Evolutionary conservation across 1,284 basidiomycete species (phyloP), one percentile per base, ranked within the genome.

Genomic region (Malassezia obtusa): DNA sequence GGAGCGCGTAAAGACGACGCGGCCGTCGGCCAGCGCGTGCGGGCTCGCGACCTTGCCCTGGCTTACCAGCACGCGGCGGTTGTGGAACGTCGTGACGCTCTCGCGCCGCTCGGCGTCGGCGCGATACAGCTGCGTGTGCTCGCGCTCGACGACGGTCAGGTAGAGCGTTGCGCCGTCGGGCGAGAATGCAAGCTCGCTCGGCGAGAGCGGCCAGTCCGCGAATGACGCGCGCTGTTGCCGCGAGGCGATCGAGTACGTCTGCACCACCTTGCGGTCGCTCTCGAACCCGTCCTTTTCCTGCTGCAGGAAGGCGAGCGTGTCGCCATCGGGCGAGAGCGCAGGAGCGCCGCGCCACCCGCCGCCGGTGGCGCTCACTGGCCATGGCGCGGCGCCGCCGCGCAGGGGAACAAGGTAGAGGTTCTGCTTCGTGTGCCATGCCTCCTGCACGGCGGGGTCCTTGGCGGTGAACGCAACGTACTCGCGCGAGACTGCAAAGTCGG

Each of bases 221-320:
- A 56, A 40, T 3, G 62, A 28, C 22, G 45, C 44, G 17, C 14
- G 5, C 8, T 53, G 46, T 21, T 28, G 40, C 22, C 41, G 41
- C 3, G 47, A 26, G 15, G 35, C 40, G 19, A 67, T 35, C 30
- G 47, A 38, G 35, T 49, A 55, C 21, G 56, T 26, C 25, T 60
- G 58, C n/a, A 67, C 32, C 17, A 50, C 40, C 21, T 61, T 62
- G 25, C 52, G 57, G 49, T 69, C 67, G 12, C 57, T 54, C 55
- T 69, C 67, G 38, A 57, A 66, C 1, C 64, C 62, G 49, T 69
- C 63, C 19, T 46, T 52, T 17, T 49, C 43, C 65, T 66, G 65
- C 54, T 69, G 64, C 11, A 69, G 51, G 59, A 63, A 69, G 37
- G 53, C 57, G 17, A 69, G 32, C 36, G 50, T 55, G 11, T 59